Evolutionary conservation across 2,329 filamentous ascomycete species (phyloP).

Genomic region (Pseudocercospora crystallina): DNA sequence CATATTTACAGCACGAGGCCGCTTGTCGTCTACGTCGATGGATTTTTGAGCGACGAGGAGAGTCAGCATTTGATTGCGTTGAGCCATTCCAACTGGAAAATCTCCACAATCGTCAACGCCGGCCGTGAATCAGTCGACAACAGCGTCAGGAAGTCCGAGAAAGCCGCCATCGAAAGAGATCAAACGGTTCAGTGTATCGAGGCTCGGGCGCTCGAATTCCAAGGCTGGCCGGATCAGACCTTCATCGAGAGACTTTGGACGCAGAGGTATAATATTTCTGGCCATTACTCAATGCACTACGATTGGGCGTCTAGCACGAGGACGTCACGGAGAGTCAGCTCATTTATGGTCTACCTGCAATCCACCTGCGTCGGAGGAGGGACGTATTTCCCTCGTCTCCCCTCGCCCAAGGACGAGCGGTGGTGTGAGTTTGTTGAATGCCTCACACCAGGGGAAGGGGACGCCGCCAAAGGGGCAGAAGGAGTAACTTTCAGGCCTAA

Average conservation of each 20-base stretch:
- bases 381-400: conserved; percentile 59
- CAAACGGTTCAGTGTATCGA: conserved; percentile 58
- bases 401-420: conserved; percentile 41
- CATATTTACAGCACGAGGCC: conserved; percentile 56
- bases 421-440: conserved; percentile 63
- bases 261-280: conserved; percentile 58
- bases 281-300: conserved; percentile 61
- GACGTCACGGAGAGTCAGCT: conserved; percentile 47
- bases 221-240: conserved; percentile 59
- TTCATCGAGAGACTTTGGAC: conserved; percentile 63
- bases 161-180: conserved; percentile 50
- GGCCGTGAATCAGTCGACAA: conserved; percentile 49
- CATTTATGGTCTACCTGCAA: conserved; percentile 62
- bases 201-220: conserved; percentile 57
- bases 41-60: conserved; percentile 18
- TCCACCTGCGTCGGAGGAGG: conserved; percentile 57
- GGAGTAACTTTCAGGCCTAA: conserved; percentile 60
- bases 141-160: conserved; percentile 53
- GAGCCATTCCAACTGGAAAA: conserved; percentile 55
- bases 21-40: conserved; percentile 57
- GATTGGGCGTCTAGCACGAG: conserved; percentile 52
- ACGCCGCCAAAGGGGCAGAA: conserved; percentile 26
- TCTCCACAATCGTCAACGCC: conserved; percentile 56
- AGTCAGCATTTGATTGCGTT: conserved; percentile 40
- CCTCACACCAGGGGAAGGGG: background rate